Evolutionary conservation across 2,329 filamentous ascomycete species (phyloP), one percentile per base, ranked within the genome.

Genomic region (Pseudogymnoascus sp.): DNA sequence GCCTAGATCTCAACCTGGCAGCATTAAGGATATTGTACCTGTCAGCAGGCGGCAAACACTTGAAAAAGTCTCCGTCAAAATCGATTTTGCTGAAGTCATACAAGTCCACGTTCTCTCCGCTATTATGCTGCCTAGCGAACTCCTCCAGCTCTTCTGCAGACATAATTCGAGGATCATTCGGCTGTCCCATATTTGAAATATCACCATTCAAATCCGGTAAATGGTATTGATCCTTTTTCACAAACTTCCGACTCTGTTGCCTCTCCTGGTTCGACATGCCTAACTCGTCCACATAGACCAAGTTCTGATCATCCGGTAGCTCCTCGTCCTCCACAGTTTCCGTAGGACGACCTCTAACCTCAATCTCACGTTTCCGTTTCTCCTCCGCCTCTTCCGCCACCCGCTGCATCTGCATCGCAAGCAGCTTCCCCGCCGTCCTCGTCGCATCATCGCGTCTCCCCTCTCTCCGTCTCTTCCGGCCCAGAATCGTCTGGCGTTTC

Each of bases 81-180:
- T 99, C 95, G 69, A 99, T 99, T 76, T 97, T 97, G 72, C 90
- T 96, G 72, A 99, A 99, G 76, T 97, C 93, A 75, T 97, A 97
- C 4, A 93, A 76, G 67, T 88, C 88, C 69, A 97, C 89, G 73
- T 97, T 93, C 75, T 97, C 92, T 62, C 95, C 95, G 65, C 86
- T 86, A 70, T 97, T 86, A 70, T 97, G 97, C 67, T 97, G 93
- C 60, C 88, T 82, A 2, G 96, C 93, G 73, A 99, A 99, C 67
- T 93, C 88, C 75, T 97, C 91, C 63, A 99, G 78, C 72, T 99
- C 93, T 71, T 96, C 91, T 23, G 96, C 84, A 61, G 89, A 96
- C 95, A 99, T 97, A 69, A 99, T 93, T 14, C 96, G 84, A 3
- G 93, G 93, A 74, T 99, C 95, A 66, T 97, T 91, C 3, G 91